Evolutionary conservation across 345 rosid genomes (phyloP).

Genomic region (Camelina neglecta): DNA sequence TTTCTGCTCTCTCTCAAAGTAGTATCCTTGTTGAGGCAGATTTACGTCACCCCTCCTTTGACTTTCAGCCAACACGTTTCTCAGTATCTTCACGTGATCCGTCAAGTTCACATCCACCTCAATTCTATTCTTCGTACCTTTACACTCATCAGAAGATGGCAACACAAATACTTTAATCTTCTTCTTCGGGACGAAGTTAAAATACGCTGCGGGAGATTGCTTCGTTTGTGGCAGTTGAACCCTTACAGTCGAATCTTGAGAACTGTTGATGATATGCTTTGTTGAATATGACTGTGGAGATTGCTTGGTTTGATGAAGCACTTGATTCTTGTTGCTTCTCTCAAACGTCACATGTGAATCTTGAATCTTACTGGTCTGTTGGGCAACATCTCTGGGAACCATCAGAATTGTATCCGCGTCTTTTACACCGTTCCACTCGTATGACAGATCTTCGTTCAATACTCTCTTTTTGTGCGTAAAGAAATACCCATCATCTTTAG

Average conservation of each 20-base stretch:
- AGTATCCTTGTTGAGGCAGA: too few species aligned
- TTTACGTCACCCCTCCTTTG: too few species aligned
- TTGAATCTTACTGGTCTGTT: background rate
- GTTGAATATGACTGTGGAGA: background rate
- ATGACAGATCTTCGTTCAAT: slow-evolving; percentile 80
- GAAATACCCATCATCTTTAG: slow-evolving; percentile 63
- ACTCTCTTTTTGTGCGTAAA: slow-evolving; percentile 72
- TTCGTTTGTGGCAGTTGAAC: too few species aligned
- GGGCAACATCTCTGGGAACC: background rate
- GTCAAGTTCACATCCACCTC: slow-evolving; percentile 57
- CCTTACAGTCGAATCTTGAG: background rate
- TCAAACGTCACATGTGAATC: background rate
- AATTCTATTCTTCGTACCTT: slow-evolving; percentile 36
- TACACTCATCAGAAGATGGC: background rate
- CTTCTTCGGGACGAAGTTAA: too few species aligned
- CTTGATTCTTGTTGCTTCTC: background rate
- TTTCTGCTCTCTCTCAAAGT: too few species aligned
- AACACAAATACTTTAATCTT: background rate
- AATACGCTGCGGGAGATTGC: too few species aligned
- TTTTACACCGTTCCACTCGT: slow-evolving; percentile 71
- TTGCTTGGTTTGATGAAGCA: background rate
- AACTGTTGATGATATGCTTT: background rate
- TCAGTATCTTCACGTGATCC: slow-evolving; percentile 53
- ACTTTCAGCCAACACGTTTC: slow-evolving; percentile 18
- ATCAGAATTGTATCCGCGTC: slow-evolving; percentile 71